Conservation (phyloP, 108 stramenopile species). For the Skeletonema costatum region DNA sequence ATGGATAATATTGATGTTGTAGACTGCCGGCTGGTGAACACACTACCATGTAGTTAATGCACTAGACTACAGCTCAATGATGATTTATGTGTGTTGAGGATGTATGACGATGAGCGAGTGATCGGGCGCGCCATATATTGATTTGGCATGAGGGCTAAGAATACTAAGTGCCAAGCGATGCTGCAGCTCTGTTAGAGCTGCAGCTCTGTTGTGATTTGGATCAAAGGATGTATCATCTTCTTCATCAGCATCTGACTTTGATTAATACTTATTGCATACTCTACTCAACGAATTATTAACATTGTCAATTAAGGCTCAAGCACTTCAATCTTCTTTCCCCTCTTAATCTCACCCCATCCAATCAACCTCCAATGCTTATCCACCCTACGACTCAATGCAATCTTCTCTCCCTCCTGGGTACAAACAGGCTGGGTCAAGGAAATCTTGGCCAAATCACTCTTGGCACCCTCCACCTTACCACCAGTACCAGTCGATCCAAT, state of each 20-base stretch:
- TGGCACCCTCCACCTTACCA: constrained; percentile 94
- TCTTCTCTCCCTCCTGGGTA: constrained; percentile 99
- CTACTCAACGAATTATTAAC: neutral
- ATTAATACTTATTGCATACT: neutral
- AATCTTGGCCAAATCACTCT: constrained; percentile 97
- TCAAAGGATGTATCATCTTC: too few species aligned
- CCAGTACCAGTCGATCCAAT: constrained; percentile 98
- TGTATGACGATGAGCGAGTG: too few species aligned
- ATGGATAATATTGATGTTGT: too few species aligned
- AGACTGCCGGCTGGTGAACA: too few species aligned
- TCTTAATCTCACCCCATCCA: constrained; percentile 94
- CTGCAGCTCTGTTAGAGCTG: too few species aligned
- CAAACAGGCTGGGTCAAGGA: constrained; percentile 98
- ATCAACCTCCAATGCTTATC: constrained; percentile 99
- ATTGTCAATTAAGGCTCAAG: constrained; percentile 53
- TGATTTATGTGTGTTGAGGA: too few species aligned
- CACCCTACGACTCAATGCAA: constrained; percentile 97
- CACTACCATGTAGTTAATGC: too few species aligned
- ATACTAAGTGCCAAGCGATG: too few species aligned
- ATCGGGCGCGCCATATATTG: too few species aligned
- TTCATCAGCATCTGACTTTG: neutral
- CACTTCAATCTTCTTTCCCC: constrained; percentile 84
- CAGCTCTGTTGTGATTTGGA: too few species aligned
- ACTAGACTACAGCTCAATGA: too few species aligned
- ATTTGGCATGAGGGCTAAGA: too few species aligned